Conservation (phyloP, 2,329 filamentous ascomycete species). For the Fusarium phyllophilum region DNA sequence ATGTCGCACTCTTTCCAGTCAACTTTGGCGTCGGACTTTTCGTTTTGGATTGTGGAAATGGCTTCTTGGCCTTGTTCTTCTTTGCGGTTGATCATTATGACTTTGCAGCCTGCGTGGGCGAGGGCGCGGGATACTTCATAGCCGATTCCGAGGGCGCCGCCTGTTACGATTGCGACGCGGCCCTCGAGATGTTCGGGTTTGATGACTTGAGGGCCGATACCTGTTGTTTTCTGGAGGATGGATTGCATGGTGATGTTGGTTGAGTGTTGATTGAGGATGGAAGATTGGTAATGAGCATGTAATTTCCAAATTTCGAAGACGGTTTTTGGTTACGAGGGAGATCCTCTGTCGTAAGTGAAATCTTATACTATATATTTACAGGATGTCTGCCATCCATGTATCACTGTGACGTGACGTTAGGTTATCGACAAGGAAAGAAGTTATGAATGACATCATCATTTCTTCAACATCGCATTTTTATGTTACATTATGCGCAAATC, state of each 20-base stretch:
- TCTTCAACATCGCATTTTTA: not conserved
- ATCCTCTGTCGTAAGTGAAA: no score
- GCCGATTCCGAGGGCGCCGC: slow-evolving; percentile 53
- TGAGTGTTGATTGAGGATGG: no score
- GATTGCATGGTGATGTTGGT: slow-evolving; percentile 48
- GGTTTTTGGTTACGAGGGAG: no score
- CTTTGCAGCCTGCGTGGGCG: slow-evolving; percentile 47
- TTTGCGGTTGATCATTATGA: slow-evolving; percentile 51
- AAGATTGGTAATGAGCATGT: no score
- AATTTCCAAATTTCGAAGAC: no score
- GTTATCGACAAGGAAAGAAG: not conserved
- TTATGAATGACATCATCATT: slow-evolving; percentile 16
- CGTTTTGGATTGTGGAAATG: slow-evolving; percentile 43
- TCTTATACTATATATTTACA: not conserved
- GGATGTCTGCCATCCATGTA: not conserved
- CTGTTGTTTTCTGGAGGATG: slow-evolving; percentile 46
- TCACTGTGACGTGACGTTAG: slow-evolving; percentile 25
- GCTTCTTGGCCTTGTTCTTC: slow-evolving; percentile 47
- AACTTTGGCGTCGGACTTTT: slow-evolving; percentile 44
- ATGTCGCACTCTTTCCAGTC: slow-evolving; percentile 55
- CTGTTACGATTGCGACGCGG: slow-evolving; percentile 51
- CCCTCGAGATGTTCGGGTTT: slow-evolving; percentile 50
- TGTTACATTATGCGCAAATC: not conserved
- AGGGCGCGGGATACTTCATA: slow-evolving; percentile 50
- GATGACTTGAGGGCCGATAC: slow-evolving; percentile 49